phyloP scores from a whole-genome alignment of 202 grass and related monocot species.

The Cymbopogon flexuosus region DNA sequence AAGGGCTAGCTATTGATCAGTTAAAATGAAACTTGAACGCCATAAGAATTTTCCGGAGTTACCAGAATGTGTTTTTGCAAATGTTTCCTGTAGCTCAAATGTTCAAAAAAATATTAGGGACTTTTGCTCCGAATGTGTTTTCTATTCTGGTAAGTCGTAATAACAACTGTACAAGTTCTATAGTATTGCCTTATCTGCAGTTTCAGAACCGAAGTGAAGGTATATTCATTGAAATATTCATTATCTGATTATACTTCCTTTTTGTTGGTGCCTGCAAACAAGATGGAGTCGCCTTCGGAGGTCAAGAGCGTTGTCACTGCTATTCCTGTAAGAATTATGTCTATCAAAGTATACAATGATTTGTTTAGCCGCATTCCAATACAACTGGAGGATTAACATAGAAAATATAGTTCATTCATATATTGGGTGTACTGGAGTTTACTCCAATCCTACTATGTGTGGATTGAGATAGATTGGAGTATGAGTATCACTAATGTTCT shows the following conservation, averaged over 20 bases:
- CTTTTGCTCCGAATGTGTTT: neutral
- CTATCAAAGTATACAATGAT: neutral
- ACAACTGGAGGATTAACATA: too few species aligned
- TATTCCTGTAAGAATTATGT: neutral
- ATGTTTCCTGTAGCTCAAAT: neutral
- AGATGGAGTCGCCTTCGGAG: neutral
- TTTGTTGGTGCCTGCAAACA: neutral
- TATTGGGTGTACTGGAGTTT: neutral
- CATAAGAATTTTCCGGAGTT: neutral
- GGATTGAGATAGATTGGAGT: too few species aligned
- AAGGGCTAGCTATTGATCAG: neutral
- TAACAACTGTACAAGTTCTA: neutral
- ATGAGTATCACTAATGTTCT: too few species aligned
- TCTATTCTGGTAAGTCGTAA: neutral
- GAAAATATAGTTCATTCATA: too few species aligned
- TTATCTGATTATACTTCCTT: neutral
- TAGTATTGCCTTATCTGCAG: neutral
- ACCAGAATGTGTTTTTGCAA: neutral
- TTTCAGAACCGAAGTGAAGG: neutral
- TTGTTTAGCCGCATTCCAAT: neutral
- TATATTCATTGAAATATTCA: neutral
- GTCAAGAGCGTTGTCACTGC: neutral
- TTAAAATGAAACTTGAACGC: neutral
- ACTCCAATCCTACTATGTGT: neutral
- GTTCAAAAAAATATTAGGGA: neutral